phyloP scores from a whole-genome alignment of 345 rosid species.

The Gossypium raimondii region DNA sequence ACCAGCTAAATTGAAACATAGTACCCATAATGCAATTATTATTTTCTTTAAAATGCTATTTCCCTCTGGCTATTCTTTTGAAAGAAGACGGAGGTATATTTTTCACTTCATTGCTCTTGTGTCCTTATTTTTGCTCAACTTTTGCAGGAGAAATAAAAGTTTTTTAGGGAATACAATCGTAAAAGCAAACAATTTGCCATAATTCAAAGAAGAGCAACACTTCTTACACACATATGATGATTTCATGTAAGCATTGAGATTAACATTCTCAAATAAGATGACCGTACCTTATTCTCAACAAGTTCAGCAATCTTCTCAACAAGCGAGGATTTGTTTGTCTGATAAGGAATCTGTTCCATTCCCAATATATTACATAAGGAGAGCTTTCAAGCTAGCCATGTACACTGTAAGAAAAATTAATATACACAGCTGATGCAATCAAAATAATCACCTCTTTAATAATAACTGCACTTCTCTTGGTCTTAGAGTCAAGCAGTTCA shows the following conservation, averaged over 20 bases:
- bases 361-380: conserved; percentile 14
- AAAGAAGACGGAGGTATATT: not conserved
- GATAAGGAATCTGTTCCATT: conserved; percentile 79
- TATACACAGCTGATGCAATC: conserved; percentile 5
- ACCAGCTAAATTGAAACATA: not conserved
- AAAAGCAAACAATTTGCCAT: not conserved
- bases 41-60: conserved; percentile 7
- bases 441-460: conserved; percentile 69
- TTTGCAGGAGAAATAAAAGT: not conserved
- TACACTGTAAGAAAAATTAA: conserved; percentile 12
- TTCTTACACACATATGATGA: not conserved
- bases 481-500: conserved; percentile 74
- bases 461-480: conserved; percentile 69
- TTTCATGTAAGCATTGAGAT: not conserved
- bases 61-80: not conserved
- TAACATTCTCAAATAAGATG: not conserved
- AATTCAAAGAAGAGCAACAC: not conserved
- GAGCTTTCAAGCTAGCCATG: not conserved
- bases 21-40: not conserved
- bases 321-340: conserved; percentile 82
- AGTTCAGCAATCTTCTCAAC: conserved; percentile 98
- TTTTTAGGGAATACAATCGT: not conserved
- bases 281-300: conserved; percentile 78
- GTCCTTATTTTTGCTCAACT: not conserved
- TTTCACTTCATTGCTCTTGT: not conserved